These are phyloP conservation scores for Geotrichum histeridarum DNA, from an alignment of 1,139 yeast genomes.

Conservation along the genomic window DNA sequence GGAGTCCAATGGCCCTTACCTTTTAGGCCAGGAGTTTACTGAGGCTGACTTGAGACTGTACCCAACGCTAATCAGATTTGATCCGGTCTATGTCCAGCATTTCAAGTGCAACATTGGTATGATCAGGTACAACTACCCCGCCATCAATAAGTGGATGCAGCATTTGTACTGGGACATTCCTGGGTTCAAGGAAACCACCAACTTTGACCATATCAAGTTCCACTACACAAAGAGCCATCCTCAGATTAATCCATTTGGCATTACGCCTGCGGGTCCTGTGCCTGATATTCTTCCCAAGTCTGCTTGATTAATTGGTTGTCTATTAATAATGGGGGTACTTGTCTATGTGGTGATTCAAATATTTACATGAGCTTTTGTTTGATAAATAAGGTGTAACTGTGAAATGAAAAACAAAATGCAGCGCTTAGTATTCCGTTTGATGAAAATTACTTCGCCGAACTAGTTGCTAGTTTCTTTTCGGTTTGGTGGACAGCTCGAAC, in stretches of 20 bases:
- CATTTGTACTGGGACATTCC: conserved; percentile 79
- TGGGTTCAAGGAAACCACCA: conserved; percentile 71
- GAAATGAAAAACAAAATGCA: too few relatives aligned
- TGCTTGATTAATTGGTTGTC: background rate
- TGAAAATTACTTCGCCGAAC: too few relatives aligned
- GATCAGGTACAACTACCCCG: conserved; percentile 77
- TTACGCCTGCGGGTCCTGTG: conserved; percentile 86
- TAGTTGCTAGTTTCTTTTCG: conserved; percentile 17
- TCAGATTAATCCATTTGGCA: conserved; percentile 62
- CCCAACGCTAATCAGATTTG: conserved; percentile 80
- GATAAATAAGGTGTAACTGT: too few relatives aligned
- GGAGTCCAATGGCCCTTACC: conserved; percentile 48
- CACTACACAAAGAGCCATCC: conserved; percentile 80
- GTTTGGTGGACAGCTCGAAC: conserved; percentile 30
- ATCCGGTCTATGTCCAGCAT: conserved; percentile 87
- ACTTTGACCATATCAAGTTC: conserved; percentile 64
- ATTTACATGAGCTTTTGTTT: too few relatives aligned
- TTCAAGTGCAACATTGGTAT: conserved; percentile 84
- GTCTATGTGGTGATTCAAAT: too few relatives aligned
- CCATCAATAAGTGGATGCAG: conserved; percentile 70
- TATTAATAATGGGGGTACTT: background rate
- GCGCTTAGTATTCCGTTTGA: too few relatives aligned
- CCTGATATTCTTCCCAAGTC: conserved; percentile 52
- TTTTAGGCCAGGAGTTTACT: conserved; percentile 64
- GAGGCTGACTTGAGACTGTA: conserved; percentile 86